Evolutionary conservation across 257 asterid genomes (phyloP).

Genomic region (Solanum chmielewskii): DNA sequence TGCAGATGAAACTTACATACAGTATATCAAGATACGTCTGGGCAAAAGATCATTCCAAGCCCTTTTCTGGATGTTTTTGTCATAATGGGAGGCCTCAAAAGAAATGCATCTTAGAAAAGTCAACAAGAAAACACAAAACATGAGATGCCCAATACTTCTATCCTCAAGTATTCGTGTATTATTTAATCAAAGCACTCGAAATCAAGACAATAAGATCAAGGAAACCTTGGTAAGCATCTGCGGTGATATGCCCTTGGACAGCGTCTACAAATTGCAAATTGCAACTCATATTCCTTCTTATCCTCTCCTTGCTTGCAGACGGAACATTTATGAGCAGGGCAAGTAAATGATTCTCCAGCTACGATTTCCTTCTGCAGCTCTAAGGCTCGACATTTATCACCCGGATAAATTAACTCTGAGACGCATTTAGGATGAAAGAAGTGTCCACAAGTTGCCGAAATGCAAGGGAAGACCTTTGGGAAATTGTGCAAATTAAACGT

Average conservation of each 20-base stretch:
- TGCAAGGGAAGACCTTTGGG: conserved; percentile 57
- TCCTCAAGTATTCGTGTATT: neutral
- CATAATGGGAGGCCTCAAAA: conserved; percentile 22
- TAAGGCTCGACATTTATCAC: conserved; percentile 27
- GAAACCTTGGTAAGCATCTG: conserved; percentile 71
- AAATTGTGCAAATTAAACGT: neutral
- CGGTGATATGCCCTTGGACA: conserved; percentile 70
- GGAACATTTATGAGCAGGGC: conserved; percentile 63
- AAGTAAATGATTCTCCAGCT: conserved; percentile 53
- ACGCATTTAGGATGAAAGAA: conserved; percentile 66
- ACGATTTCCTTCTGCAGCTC: conserved; percentile 30
- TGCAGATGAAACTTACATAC: conserved; percentile 34
- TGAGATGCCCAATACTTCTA: neutral
- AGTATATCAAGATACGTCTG: conserved; percentile 53
- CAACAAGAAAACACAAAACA: neutral
- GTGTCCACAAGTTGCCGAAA: conserved; percentile 74
- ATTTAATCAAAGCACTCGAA: neutral
- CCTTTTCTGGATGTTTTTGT: conserved; percentile 23
- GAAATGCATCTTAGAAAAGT: conserved; percentile 26
- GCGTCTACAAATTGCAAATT: conserved; percentile 65
- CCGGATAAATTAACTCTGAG: conserved; percentile 31
- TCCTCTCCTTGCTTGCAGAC: conserved; percentile 50
- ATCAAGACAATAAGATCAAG: neutral
- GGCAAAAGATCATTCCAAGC: conserved; percentile 59
- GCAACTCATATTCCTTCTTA: conserved; percentile 32